A percentile compares a stretch with the other conserved stretches of the same genome.
phyloP scores from a whole-genome alignment of 768 basidiomycete genomes.

The Psilocybe cubensis region DNA sequence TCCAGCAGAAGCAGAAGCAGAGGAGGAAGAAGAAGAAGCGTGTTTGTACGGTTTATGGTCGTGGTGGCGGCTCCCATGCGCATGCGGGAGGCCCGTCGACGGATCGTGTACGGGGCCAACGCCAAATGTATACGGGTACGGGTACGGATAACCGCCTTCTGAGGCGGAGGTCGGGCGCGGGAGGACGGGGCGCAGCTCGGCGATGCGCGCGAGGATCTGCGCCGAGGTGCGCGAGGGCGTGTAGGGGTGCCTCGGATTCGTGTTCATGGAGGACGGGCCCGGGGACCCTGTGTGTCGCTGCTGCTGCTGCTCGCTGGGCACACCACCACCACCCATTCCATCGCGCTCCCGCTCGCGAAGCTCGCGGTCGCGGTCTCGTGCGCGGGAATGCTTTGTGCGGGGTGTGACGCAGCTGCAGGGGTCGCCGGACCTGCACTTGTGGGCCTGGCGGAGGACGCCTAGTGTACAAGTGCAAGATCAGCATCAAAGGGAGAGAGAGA shows the following conservation, averaged over 20 bases:
- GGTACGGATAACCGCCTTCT: neutral
- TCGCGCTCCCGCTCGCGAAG: no score
- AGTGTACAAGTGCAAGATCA: conserved; percentile 50
- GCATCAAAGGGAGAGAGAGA: conserved; percentile 40
- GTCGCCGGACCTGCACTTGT: conserved; percentile 54
- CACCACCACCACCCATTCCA: no score
- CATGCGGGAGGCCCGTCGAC: conserved; percentile 45
- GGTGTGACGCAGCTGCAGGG: conserved; percentile 64
- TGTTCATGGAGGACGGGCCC: conserved; percentile 1
- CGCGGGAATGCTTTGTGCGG: no score
- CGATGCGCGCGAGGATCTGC: conserved; percentile 62
- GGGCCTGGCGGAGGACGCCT: conserved; percentile 43
- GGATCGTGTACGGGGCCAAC: conserved; percentile 54
- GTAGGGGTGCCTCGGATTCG: no score
- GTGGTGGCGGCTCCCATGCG: conserved; percentile 54
- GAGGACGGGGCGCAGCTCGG: conserved; percentile 70
- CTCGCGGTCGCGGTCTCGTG: conserved; percentile 33
- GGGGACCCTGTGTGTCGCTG: no score
- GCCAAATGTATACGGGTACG: no score
- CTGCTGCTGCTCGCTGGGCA: no score
- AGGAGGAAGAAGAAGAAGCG: conserved; percentile 37
- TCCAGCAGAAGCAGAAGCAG: conserved; percentile 24
- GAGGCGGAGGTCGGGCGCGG: conserved; percentile 55
- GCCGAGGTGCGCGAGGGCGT: conserved; percentile 34
- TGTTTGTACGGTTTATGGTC: conserved; percentile 68